Evolutionary conservation across 1,139 yeast genomes (phyloP).

Genomic region (Kluyveromyces sp.): DNA sequence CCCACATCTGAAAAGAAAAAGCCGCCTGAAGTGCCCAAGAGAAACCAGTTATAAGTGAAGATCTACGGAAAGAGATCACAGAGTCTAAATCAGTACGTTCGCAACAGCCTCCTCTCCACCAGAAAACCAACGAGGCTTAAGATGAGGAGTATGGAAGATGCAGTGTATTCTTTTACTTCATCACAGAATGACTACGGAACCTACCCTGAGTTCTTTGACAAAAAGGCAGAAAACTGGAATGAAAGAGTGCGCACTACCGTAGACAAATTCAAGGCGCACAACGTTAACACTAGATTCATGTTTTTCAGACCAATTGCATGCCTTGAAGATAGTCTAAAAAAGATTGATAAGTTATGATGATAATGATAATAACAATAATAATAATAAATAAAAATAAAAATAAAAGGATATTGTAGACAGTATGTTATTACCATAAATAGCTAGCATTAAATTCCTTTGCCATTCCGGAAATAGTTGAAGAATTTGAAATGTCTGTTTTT

Average conservation of each 20-base stretch:
- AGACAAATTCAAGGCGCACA: slow-evolving; percentile 16
- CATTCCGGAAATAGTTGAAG: not conserved
- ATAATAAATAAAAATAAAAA: not conserved
- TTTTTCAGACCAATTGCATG: slow-evolving; percentile 27
- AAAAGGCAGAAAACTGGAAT: slow-evolving; percentile 38
- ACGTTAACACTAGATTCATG: slow-evolving; percentile 17
- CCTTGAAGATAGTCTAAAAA: slow-evolving; percentile 19
- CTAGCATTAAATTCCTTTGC: no score
- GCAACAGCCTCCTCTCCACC: slow-evolving; percentile 22
- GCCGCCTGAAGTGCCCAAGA: slow-evolving; percentile 11
- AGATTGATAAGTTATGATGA: slow-evolving; percentile 4
- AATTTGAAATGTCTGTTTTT: not conserved
- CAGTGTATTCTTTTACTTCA: slow-evolving; percentile 18
- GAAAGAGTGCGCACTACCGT: slow-evolving; percentile 33
- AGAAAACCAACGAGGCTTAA: slow-evolving; percentile 13
- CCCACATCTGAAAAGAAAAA: slow-evolving; percentile 7
- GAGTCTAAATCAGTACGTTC: slow-evolving; percentile 6
- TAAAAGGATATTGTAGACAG: no score
- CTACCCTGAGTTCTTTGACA: slow-evolving; percentile 29
- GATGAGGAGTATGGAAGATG: slow-evolving; percentile 8
- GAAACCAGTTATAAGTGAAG: slow-evolving; percentile 12
- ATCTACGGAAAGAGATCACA: slow-evolving; percentile 9
- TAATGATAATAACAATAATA: no score
- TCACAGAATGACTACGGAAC: slow-evolving; percentile 23
- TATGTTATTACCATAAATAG: no score